Evolutionary conservation across 2,329 filamentous ascomycete species (phyloP), one percentile per base, ranked within the genome.

Genomic region (Escovopsis sp.): DNA sequence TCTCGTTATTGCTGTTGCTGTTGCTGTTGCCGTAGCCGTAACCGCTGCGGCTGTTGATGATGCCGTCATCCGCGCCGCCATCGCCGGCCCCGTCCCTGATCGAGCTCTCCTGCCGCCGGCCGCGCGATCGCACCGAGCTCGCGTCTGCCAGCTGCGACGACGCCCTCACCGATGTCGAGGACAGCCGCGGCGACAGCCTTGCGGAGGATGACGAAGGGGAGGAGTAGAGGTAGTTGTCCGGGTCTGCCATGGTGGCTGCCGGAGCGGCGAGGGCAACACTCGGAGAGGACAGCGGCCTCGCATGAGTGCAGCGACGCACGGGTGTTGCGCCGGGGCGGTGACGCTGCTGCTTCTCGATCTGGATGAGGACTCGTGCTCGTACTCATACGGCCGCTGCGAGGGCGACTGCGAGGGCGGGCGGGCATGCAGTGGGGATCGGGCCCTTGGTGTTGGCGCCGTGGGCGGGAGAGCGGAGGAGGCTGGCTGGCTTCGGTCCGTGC

Each of bases 51-150:
- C 11, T 25, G 11, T 25, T 2, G 21, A 9, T 25, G 21, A 9
- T 11, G 21, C 11, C 21, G 21, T 25, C 21, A 19, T 32, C 12
- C 5, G 12, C 12, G 9, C 14, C 17, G 30, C n/a, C n/a, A 16
- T 17, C 11, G 14, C 33, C 5, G 23, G 13, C 16, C 46, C 13
- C 18, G 11, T 10, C 16, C 18, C 13, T 36, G 37, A 47, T 49
- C 14, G 50, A 45, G 40, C 52, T 57, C 34, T 54, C 53, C 23
- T 58, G 54, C 33, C 62, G 66, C 37, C 68, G 63, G 42, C 68
- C 70, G 39, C 70, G 66, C 36, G 68, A 62, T 18, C 68, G 65
- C 37, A 62, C 45, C 18, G 57, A 53, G 38, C 48, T 46, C 18
- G 60, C 47, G 38, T 60, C 58, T 41, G 59, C 50, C 43, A 62